Evolutionary conservation across 2,329 filamentous ascomycete genomes (phyloP).

Genomic region (Pseudogymnoascus sp.): DNA sequence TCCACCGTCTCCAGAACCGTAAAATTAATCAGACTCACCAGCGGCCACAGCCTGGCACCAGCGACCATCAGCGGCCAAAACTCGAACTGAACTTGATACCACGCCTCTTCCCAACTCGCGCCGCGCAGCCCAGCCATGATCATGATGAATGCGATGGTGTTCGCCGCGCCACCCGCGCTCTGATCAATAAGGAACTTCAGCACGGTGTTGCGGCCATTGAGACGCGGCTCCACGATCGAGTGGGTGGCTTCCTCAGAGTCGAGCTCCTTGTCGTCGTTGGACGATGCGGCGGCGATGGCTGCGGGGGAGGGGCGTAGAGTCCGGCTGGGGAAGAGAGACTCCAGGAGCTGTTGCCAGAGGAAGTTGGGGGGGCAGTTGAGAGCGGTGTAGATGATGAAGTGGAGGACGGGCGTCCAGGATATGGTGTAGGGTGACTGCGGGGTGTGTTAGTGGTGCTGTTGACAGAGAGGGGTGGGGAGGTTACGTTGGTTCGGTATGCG

Average conservation of each 20-base stretch:
- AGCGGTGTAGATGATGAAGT: slow-evolving; percentile 69
- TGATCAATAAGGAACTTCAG: slow-evolving; percentile 66
- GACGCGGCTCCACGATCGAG: slow-evolving; percentile 42
- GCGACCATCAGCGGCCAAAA: slow-evolving; percentile 61
- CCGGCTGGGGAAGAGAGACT: slow-evolving; percentile 65
- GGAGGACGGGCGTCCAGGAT: slow-evolving; percentile 62
- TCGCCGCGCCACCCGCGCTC: slow-evolving; percentile 57
- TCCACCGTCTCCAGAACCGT: slow-evolving; percentile 63
- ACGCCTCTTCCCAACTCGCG: slow-evolving; percentile 38
- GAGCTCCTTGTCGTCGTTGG: slow-evolving; percentile 37
- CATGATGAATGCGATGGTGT: slow-evolving; percentile 58
- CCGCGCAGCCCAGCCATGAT: slow-evolving; percentile 43
- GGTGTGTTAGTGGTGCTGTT: background rate
- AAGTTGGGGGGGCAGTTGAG: slow-evolving; percentile 78
- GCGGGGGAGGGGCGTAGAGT: slow-evolving; percentile 36
- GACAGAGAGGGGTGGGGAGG: slow-evolving; percentile 19
- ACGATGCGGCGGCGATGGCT: slow-evolving; percentile 36
- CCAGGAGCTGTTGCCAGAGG: slow-evolving; percentile 76
- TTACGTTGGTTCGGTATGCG: slow-evolving; percentile 55
- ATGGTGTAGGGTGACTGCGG: slow-evolving; percentile 45
- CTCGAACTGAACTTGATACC: slow-evolving; percentile 44
- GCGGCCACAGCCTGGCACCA: slow-evolving; percentile 67
- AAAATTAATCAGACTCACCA: slow-evolving; percentile 65
- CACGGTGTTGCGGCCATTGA: slow-evolving; percentile 58
- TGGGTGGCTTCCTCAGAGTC: slow-evolving; percentile 39